These are phyloP conservation scores for Botrytis medusae DNA, from an alignment of 2,329 filamentous ascomycete genomes.

Conservation along the genomic window DNA sequence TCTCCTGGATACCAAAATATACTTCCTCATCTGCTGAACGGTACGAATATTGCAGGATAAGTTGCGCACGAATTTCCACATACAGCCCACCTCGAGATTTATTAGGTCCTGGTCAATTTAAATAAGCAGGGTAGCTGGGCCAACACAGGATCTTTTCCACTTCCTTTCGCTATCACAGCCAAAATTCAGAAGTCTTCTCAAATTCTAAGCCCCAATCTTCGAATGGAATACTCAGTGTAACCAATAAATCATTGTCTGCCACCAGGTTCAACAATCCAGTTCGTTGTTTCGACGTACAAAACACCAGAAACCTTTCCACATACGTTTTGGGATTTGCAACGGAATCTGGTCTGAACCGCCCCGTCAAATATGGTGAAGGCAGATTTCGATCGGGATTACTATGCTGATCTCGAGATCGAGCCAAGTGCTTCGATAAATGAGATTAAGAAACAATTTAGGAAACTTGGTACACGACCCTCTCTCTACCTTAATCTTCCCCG, in stretches of 20 bases:
- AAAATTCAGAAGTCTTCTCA: conserved; percentile 3
- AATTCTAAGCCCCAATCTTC: conserved; percentile 3
- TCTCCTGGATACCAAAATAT: background rate
- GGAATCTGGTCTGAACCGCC: conserved; percentile 2
- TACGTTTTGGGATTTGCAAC: conserved; percentile 3
- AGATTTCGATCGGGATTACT: conserved; percentile 55
- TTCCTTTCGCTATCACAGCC: conserved; percentile 3
- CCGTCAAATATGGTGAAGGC: conserved; percentile 39
- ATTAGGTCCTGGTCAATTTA: background rate
- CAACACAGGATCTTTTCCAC: conserved; percentile 11
- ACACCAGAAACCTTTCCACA: background rate
- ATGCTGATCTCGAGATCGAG: conserved; percentile 63
- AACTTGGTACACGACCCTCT: conserved; percentile 52
- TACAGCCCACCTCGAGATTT: conserved; percentile 6
- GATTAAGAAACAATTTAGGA: conserved; percentile 69
- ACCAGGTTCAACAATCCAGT: conserved; percentile 1
- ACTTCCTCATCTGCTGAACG: background rate
- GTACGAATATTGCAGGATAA: background rate
- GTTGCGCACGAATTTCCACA: background rate
- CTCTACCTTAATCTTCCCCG: background rate
- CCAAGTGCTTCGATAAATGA: conserved; percentile 60
- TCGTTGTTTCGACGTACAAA: background rate
- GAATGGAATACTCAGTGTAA: conserved; percentile 18
- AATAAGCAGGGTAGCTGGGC: conserved; percentile 16
- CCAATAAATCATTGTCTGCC: conserved; percentile 1